phyloP scores from a whole-genome alignment of 495 filamentous ascomycete species.

The Cryomyces antarcticus region DNA sequence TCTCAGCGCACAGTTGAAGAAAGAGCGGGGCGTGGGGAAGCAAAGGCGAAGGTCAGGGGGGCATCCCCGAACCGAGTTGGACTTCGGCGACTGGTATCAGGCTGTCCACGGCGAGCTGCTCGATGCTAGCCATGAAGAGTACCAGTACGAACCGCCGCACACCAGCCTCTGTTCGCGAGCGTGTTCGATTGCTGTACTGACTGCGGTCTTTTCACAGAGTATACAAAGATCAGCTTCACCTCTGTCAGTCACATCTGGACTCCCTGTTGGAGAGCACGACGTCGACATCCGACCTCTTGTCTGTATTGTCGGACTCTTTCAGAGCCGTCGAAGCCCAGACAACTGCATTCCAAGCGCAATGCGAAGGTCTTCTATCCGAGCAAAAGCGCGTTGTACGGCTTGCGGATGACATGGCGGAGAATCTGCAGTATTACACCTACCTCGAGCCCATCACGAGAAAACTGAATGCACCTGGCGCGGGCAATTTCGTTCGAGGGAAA shows the following conservation, averaged over 20 bases:
- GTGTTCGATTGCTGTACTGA: no score
- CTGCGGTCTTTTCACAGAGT: constrained; percentile 24
- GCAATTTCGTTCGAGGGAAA: constrained; percentile 57
- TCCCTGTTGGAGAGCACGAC: constrained; percentile 58
- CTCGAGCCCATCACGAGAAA: constrained; percentile 75
- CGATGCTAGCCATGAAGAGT: constrained; percentile 67
- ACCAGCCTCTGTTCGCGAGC: no score
- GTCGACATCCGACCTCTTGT: constrained; percentile 49
- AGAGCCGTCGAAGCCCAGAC: constrained; percentile 74
- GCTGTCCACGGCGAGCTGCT: constrained; percentile 44
- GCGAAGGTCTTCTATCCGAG: constrained; percentile 62
- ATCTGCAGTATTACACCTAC: constrained; percentile 78
- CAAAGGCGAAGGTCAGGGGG: constrained; percentile 17
- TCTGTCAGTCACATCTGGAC: constrained; percentile 62
- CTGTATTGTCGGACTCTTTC: constrained; percentile 63
- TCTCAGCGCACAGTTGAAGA: constrained; percentile 32
- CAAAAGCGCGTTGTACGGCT: constrained; percentile 56
- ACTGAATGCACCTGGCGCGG: constrained; percentile 79
- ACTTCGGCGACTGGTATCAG: constrained; percentile 42
- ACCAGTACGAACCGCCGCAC: constrained; percentile 35
- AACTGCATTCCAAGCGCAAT: constrained; percentile 73
- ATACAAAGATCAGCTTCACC: constrained; percentile 57
- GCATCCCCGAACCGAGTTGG: constrained; percentile 26
- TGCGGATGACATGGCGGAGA: constrained; percentile 62
- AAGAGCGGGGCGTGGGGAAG: constrained; percentile 21